phyloP scores from a whole-genome alignment of 1,139 yeast genomes.

The Yamadazyma dendronema region DNA sequence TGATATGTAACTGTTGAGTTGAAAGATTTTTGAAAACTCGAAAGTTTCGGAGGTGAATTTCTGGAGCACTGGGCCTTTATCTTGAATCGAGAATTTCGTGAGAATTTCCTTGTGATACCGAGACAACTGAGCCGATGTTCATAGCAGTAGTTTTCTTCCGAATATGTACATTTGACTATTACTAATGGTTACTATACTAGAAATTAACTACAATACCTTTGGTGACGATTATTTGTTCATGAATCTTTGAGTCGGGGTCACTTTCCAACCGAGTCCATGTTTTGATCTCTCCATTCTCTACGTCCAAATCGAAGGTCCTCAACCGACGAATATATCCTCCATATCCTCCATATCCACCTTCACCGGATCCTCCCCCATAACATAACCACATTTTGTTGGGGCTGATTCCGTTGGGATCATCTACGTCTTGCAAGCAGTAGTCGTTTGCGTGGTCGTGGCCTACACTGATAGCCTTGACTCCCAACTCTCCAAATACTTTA shows the following conservation, averaged over 20 bases:
- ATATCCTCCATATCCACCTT: slow-evolving; percentile 93
- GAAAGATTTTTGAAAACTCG: neutral
- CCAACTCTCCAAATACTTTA: slow-evolving; percentile 52
- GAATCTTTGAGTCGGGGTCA: slow-evolving; percentile 50
- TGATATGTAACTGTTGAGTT: neutral
- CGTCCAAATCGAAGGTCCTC: slow-evolving; percentile 67
- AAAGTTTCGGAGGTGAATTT: neutral
- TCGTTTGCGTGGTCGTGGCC: slow-evolving; percentile 98
- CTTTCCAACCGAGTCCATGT: slow-evolving; percentile 74
- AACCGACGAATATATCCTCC: slow-evolving; percentile 79
- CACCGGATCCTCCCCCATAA: slow-evolving; percentile 91
- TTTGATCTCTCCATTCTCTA: slow-evolving; percentile 47
- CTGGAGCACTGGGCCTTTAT: no score
- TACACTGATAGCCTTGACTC: slow-evolving; percentile 70
- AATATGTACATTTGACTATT: neutral
- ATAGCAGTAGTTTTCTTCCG: no score
- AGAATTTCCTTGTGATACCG: neutral
- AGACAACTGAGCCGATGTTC: no score
- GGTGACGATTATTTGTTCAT: slow-evolving; percentile 56
- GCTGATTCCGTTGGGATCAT: slow-evolving; percentile 19
- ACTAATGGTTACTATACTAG: neutral
- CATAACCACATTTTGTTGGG: slow-evolving; percentile 72
- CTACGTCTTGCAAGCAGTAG: slow-evolving; percentile 62
- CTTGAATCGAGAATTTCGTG: neutral
- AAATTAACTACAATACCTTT: slow-evolving; percentile 40